Evolutionary conservation across 2,329 filamentous ascomycete species (phyloP), one percentile per base, ranked within the genome.

Genomic region (Aspergillus jensenii): DNA sequence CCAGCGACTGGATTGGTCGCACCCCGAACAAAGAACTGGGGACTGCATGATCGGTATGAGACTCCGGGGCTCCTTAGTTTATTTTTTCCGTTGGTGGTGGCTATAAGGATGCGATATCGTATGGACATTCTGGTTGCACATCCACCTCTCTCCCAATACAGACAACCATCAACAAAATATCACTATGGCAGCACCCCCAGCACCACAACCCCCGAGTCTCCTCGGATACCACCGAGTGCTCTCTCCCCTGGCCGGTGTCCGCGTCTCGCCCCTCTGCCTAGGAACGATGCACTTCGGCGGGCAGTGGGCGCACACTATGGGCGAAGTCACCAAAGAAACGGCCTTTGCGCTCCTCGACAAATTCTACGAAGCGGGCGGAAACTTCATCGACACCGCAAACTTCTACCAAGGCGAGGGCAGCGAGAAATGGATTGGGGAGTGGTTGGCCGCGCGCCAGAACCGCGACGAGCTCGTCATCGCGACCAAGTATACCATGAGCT

Each of bases 361-460:
- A 65, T 90, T 84, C 74, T 84, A 82, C 59, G 78, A 81, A 1
- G 79, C 84, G 0, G 86, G 86, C 7, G 87, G 88, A 21, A 90
- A 90, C 74, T 90, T 90, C 71, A 85, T 91, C 67, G 88, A 90
- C 68, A 90, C 87, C 0, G 68, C 86, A 51, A 88, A 85, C 73
- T 86, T 86, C 70, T 90, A 90, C 73, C 87, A 88, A 62, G 76
- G 78, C 56, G 79, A 88, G 69, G 71, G 86, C 64, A 83, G 82
- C 1, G 87, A 90, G 73, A 74, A 65, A 47, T 87, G 86, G 83
- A 77, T 90, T 58, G 87, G 88, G 27, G 85, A 88, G 62, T 90
- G 87, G 87, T 86, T 88, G 83, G 79, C 79, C 65, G 80, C 80
- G 61, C 81, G 84, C 5, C 78, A 79, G 11, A 83, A 82, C 56